Conservation (phyloP, 2,329 filamentous ascomycete genomes). For the Clarireedia sp. region DNA sequence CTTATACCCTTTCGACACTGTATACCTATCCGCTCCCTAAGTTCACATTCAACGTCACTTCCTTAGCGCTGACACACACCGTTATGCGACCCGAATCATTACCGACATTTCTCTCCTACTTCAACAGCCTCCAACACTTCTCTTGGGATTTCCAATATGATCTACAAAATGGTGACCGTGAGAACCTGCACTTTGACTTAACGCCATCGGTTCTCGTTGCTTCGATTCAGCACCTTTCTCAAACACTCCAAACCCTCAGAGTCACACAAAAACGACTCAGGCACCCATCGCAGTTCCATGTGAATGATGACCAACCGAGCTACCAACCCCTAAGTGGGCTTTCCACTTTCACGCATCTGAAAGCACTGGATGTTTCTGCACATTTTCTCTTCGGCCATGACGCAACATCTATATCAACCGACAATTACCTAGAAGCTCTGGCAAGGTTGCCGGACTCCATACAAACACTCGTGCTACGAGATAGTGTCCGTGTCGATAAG, state of each 20-base stretch:
- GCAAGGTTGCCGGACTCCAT: too few species aligned
- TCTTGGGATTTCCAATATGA: not conserved
- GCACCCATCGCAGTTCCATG: not conserved
- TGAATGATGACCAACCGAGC: not conserved
- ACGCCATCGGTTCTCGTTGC: not conserved
- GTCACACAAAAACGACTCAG: not conserved
- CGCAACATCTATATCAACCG: too few species aligned
- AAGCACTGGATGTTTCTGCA: not conserved
- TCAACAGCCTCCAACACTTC: not conserved
- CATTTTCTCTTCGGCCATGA: not conserved
- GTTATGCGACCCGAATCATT: not conserved
- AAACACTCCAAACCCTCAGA: not conserved
- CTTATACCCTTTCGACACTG: not conserved
- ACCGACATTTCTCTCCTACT: not conserved
- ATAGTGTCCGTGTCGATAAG: too few species aligned
- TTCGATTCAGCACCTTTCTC: not conserved
- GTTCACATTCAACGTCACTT: slow-evolving; percentile 1
- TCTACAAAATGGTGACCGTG: not conserved
- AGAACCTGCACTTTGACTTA: not conserved
- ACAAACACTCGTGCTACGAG: too few species aligned
- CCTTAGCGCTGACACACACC: not conserved
- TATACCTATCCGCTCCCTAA: not conserved
- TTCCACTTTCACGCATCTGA: not conserved
- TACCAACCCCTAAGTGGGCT: not conserved
- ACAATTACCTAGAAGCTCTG: too few species aligned